These are phyloP conservation scores for Cryptococcus sp. DNA, from an alignment of 1,284 basidiomycete species.

Conservation along the genomic window DNA sequence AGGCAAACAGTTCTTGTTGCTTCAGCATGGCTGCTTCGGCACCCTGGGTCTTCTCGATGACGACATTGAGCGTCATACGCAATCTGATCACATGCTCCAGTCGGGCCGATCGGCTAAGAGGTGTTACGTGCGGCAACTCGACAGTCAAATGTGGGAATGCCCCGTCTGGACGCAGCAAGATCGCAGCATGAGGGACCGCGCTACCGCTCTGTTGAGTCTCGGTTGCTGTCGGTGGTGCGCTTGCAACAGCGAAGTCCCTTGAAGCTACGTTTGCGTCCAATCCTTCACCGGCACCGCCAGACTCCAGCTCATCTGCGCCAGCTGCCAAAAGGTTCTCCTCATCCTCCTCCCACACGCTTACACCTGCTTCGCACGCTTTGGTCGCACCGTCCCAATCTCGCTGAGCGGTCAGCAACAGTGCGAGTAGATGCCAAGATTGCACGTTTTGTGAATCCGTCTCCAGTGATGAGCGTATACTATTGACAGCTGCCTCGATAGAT, in stretches of 20 bases:
- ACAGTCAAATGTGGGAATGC: slow-evolving; percentile 14
- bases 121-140: slow-evolving; percentile 6
- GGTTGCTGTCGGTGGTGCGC: slow-evolving; percentile 3
- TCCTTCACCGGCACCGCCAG: slow-evolving; percentile 11
- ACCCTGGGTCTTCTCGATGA: slow-evolving; percentile 83
- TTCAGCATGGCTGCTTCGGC: slow-evolving; percentile 77
- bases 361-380: slow-evolving; percentile 72
- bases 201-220: neutral
- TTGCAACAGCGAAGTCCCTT: slow-evolving; percentile 23
- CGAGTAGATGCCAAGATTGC: slow-evolving; percentile 89
- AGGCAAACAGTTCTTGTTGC: slow-evolving; percentile 84
- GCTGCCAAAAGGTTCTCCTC: slow-evolving; percentile 40
- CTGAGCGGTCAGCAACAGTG: slow-evolving; percentile 73
- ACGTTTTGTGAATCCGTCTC: slow-evolving; percentile 72
- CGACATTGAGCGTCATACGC: slow-evolving; percentile 79
- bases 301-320: slow-evolving; percentile 25
- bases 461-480: slow-evolving; percentile 70
- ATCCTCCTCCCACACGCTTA: slow-evolving; percentile 58
- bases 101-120: slow-evolving; percentile 59
- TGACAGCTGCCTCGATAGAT: slow-evolving; percentile 68
- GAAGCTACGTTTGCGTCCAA: slow-evolving; percentile 19
- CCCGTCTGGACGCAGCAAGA: slow-evolving; percentile 21
- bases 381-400: slow-evolving; percentile 80
- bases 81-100: slow-evolving; percentile 82
- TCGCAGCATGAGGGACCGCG: neutral